Base-by-base conservation (phyloP, 805 yeast species). In the Saturnispora sanitii region DNA sequence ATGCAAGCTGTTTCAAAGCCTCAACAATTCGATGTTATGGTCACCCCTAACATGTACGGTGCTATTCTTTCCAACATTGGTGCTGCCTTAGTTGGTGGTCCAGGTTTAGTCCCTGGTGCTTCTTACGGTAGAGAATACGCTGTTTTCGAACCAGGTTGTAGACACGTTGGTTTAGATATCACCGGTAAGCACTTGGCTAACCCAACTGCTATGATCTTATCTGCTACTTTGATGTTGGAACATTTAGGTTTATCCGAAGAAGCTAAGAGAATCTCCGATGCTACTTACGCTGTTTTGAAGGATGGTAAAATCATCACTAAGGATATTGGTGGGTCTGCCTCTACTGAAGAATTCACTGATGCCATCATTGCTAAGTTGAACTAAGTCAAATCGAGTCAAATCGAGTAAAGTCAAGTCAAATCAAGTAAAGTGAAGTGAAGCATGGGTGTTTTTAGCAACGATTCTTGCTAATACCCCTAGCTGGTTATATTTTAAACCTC, bases 1-100 rank as follows among this genome's bases (percentile, higher is more conserved):
- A 92, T 90, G 98, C 97, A 90, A 73, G 96, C 96, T 45, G 98
- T 90, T 49, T 88, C 97, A 45, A 75, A 82, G 67, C 97, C 97
- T 54, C 95, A 90, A 67, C 97, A 90, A 71, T 90, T 90, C 59
- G 97, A 92, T 64, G 96, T 92, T 43, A 75, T 90, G 68, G 97
- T 92, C 49, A 86, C 96, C 51, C 98, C 98, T 54, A 88, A 92
- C 75, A 76, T 90, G 71, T 90, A 90, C 75, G 98, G 98, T 70
- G 82, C 96, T 60, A 90, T 90, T 59, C 71, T 90, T 59, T 87
- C 96, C 52, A 92, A 92, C 77, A 88, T 90, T 57, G 98, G 97
- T 71, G 95, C 97, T 53, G 98, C 92, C 50, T 74, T 72, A 57
- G 82, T 92, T 52, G 97, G 97, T 66, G 96, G 96, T 55, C 96